These are phyloP conservation scores for Gymnopus androsaceus DNA, from an alignment of 1,284 basidiomycete genomes.

Conservation along the genomic window DNA sequence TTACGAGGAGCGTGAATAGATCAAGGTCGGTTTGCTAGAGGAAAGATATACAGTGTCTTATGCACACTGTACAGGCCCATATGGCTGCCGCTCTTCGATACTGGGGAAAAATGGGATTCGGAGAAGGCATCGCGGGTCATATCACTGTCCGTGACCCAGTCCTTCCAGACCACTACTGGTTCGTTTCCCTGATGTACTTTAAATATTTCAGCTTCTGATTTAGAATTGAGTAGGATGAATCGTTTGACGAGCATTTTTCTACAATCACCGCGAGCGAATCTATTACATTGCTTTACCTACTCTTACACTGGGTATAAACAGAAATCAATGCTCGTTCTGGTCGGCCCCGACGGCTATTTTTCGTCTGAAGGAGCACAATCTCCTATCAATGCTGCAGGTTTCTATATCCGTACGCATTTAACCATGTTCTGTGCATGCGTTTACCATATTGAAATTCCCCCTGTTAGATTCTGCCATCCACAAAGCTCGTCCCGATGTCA, in stretches of 20 bases:
- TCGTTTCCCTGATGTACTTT: background rate
- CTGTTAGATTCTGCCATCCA: conserved; percentile 57
- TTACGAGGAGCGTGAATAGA: conserved; percentile 30
- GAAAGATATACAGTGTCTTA: background rate
- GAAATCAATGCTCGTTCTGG: conserved; percentile 33
- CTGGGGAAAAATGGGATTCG: conserved; percentile 52
- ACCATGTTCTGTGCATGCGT: conserved; percentile 34
- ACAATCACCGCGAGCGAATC: conserved; percentile 25
- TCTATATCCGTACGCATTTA: conserved; percentile 39
- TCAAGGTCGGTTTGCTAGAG: conserved; percentile 23
- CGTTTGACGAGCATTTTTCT: conserved; percentile 30
- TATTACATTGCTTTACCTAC: background rate
- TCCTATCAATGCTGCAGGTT: conserved; percentile 31
- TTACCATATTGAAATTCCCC: conserved; percentile 3
- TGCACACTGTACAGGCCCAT: conserved; percentile 20
- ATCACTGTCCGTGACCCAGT: conserved; percentile 55
- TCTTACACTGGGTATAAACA: conserved; percentile 11
- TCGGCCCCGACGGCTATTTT: conserved; percentile 28
- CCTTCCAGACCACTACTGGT: conserved; percentile 24
- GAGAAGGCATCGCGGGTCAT: conserved; percentile 65
- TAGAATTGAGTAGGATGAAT: conserved; percentile 30
- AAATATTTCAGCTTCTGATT: background rate
- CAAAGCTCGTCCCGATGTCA: conserved; percentile 59
- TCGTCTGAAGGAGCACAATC: conserved; percentile 31
- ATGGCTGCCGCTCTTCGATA: conserved; percentile 31